Base-by-base conservation (phyloP, 805 yeast species). In the Kluyveromyces siamensis region DNA sequence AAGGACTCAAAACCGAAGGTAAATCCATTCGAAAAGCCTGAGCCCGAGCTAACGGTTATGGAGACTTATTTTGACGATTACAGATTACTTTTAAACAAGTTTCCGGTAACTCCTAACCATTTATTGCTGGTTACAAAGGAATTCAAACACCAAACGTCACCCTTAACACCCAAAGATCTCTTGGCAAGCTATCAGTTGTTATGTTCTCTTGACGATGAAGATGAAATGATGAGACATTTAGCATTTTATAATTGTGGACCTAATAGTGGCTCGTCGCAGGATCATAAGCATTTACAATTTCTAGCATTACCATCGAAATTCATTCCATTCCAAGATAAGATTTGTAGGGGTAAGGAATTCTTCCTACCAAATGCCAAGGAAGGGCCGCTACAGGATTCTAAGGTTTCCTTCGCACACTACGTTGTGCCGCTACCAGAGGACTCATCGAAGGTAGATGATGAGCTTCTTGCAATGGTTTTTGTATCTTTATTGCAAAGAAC, bases 281-380 rank as follows among this genome's bases (percentile, higher is more conserved):
- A 86, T 44, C 99, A 91, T 69, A 88, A 87, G 62, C 99, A 91
- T 67, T 67, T 93, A 53, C 99, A 93, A 67, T 81, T 90, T 66
- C 71, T 91, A 75, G 73, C 80, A 41, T 70, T 86, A 41, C 95
- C 96, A 1, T 62, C 68, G 8, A 68, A 72, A 19, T 82, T 80
- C 61, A 66, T 65, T 1, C 76, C 85, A 7, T 80, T 76, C 61
- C 84, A 87, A 46, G 82, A 79, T 42, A 52, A 59, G 13, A 58
- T 75, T n/a, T 70, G 75, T 16, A 53, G 48, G 33, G 72, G 70
- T 2, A 66, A 66, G 36, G 74, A 70, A 8, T 72, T 77, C 39
- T 83, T 72, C 59, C 64, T 83, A 35, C 89, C 90, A 6, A 73
- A 68, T 48, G 57, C 68, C 33, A 68, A 74, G 59, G 67, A 67